Percentiles rank a stretch among this genome's conserved stretches.
phyloP scores from a whole-genome alignment of 768 basidiomycete genomes.

The Rubroboletus satanas region DNA sequence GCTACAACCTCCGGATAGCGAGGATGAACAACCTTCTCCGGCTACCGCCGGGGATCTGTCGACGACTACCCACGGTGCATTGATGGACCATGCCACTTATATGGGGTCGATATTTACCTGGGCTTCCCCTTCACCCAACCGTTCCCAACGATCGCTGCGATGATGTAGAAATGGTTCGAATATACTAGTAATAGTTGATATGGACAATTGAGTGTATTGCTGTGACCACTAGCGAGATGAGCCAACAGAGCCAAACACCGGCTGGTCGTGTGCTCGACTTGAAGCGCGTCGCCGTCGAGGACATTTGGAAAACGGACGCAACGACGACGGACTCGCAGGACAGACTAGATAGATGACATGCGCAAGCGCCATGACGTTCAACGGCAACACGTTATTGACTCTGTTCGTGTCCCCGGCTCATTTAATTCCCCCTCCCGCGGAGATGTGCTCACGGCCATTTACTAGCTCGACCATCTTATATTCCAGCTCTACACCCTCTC shows the following conservation, averaged over 20 bases:
- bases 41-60: conserved; percentile 23
- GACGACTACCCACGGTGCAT: conserved; percentile 25
- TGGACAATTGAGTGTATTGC: background rate
- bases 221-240: background rate
- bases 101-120: conserved; percentile 20
- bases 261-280: background rate
- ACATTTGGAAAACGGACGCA: background rate
- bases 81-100: conserved; percentile 29
- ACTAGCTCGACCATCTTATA: conserved; percentile 63
- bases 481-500: conserved; percentile 74
- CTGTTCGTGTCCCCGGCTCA: conserved; percentile 40
- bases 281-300: conserved; percentile 1
- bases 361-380: conserved; percentile 60
- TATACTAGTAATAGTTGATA: background rate
- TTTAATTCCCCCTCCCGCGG: background rate
- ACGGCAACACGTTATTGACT: conserved; percentile 65
- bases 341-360: conserved; percentile 46
- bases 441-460: conserved; percentile 10
- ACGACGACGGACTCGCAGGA: conserved; percentile 16
- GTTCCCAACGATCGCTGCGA: conserved; percentile 1
- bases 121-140: conserved; percentile 4
- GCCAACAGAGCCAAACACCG: conserved; percentile 31
- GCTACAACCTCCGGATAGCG: conserved; percentile 5
- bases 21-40: conserved; percentile 17
- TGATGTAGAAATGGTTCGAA: conserved; percentile 5